Evolutionary conservation across 768 basidiomycete species (phyloP), one percentile per base, ranked within the genome.

Genomic region (Lanmaoa rubissima): DNA sequence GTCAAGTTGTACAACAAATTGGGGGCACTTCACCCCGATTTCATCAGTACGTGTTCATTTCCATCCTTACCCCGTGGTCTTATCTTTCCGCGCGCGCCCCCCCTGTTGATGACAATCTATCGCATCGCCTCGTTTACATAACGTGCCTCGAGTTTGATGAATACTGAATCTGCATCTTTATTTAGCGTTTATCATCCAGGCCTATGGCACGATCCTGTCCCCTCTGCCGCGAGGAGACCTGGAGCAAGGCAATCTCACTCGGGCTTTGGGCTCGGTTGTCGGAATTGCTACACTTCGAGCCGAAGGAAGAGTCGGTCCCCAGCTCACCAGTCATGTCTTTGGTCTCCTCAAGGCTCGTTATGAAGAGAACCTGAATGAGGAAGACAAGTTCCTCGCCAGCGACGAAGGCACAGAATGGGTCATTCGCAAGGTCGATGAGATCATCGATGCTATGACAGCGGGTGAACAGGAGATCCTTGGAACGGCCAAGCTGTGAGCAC

Each of bases 351-450:
- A 94, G 73, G 90, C 91, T 21, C 86, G 88, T 53, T 66, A 80
- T 47, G 76, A 77, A 45, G 79, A 82, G 51, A 79, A 80, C 36
- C 76, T 83, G 61, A 85, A 74, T 61, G 80, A 82, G 63, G 90
- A 88, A 71, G 91, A 92, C 69, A 78, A 74, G 55, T 95, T 88
- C 87, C 81, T 95, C 40, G 79, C 88, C 24, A 88, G 82, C 58
- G 92, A 94, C 68, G 89, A 93, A 71, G 93, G 93, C 35, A 82
- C 89, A 19, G 88, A 89, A 74, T 95, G 93, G 93, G 86, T 94
- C 49, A 77, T 94, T 65, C 85, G 87, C 66, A 88, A 83, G 47
- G 84, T 92, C 51, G 93, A 95, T 76, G 79, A 85, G 65, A 82
- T 94, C 72, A 77, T 88, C 60, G 89, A 91, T 72, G 85, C 85